Evolutionary conservation across 2,329 filamentous ascomycete species (phyloP).

Genomic region (Thielaviopsis punctulata): DNA sequence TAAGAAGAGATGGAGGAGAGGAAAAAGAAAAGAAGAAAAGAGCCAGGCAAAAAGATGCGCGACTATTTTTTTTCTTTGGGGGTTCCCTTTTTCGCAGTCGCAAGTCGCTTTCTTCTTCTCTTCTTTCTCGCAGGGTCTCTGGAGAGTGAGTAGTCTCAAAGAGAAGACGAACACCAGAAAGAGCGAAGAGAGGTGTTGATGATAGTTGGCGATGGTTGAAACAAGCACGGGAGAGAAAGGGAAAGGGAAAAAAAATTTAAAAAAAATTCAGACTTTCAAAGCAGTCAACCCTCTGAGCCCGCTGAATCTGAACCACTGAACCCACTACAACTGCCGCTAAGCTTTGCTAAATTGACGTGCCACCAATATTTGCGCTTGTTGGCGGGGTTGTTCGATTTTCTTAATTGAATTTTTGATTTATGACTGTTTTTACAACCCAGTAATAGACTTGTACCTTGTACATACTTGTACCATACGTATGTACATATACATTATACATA

Average conservation of each 20-base stretch:
- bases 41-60: background rate
- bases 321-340: background rate
- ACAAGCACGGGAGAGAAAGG: background rate
- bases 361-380: background rate
- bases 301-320: background rate
- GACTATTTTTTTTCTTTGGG: background rate
- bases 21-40: conserved; percentile 1
- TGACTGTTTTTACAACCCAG: background rate
- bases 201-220: conserved; percentile 3
- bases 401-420: background rate
- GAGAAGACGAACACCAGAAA: conserved; percentile 6
- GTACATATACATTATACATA: too few species aligned
- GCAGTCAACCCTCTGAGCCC: background rate
- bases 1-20: background rate
- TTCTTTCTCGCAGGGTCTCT: conserved; percentile 3
- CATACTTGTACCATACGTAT: too few species aligned
- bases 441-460: too few species aligned
- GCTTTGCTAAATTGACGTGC: background rate
- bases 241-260: background rate
- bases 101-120: background rate
- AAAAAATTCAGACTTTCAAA: background rate
- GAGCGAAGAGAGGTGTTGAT: background rate
- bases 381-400: background rate
- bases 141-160: conserved; percentile 4
- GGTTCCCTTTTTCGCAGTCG: background rate